Conservation (phyloP, 805 yeast species). For the Hanseniaspora thailandica region DNA sequence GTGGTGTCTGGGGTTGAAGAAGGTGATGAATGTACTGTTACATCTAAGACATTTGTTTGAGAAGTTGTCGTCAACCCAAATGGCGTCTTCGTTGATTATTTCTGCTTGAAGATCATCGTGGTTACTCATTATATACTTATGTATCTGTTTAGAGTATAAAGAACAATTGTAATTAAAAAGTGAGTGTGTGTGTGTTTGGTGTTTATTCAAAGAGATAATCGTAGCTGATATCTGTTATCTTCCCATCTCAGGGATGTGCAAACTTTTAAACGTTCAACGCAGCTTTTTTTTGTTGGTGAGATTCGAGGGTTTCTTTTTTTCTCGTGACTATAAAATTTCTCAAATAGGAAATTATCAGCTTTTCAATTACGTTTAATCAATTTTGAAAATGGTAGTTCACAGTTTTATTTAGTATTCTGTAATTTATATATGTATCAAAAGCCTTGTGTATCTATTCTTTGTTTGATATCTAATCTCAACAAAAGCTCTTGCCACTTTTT, state of each 20-base stretch:
- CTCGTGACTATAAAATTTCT: no score
- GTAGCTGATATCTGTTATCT: no score
- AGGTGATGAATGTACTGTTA: conserved; percentile 30
- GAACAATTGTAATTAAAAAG: not conserved
- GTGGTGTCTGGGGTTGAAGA: conserved; percentile 52
- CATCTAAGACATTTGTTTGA: conserved; percentile 38
- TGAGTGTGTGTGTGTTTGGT: not conserved
- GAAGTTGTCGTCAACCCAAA: conserved; percentile 14
- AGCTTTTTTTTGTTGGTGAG: no score
- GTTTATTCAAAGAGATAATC: no score
- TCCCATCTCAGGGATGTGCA: no score
- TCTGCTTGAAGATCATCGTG: not conserved
- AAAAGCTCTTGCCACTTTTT: conserved; percentile 18
- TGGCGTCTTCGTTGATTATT: conserved; percentile 9
- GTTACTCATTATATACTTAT: not conserved
- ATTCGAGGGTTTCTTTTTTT: no score
- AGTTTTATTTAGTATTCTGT: no score
- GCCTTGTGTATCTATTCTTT: conserved; percentile 1
- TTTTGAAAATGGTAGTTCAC: no score
- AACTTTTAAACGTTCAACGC: no score
- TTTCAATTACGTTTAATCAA: no score
- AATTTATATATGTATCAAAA: no score
- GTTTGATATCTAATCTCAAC: conserved; percentile 1
- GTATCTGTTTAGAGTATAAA: not conserved
- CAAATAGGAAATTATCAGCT: no score